A percentile compares a stretch with the other conserved stretches of the same genome.
Conservation (phyloP, 2,329 filamentous ascomycete genomes). For the Calcarisporium arbuscula region DNA sequence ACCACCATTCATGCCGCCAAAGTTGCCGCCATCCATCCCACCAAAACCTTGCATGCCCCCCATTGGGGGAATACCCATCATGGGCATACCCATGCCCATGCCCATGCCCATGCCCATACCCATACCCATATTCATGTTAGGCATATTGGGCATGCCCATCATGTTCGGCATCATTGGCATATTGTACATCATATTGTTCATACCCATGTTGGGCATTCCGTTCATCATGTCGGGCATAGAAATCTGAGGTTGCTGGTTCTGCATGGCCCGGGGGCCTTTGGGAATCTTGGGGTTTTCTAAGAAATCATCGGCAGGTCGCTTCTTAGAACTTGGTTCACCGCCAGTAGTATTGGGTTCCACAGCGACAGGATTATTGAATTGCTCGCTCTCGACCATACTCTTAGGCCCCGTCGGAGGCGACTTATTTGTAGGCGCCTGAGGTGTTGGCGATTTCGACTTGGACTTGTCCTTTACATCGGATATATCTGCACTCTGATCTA, state of each 20-base stretch:
- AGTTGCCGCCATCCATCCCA: background rate
- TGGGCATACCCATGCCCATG: constrained; percentile 28
- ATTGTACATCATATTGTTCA: constrained; percentile 31
- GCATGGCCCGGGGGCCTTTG: constrained; percentile 61
- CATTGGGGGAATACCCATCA: constrained; percentile 21
- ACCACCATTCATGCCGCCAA: constrained; percentile 14
- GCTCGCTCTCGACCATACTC: constrained; percentile 13
- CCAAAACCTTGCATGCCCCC: constrained; percentile 18
- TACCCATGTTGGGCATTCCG: constrained; percentile 31
- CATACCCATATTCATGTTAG: constrained; percentile 30
- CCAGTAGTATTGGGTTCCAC: no score
- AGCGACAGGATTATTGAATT: no score
- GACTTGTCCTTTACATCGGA: constrained; percentile 24
- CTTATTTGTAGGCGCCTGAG: constrained; percentile 14
- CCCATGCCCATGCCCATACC: constrained; percentile 27
- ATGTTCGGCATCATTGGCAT: constrained; percentile 32
- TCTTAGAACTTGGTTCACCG: no score
- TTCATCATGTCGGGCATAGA: constrained; percentile 41
- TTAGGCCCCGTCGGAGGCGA: constrained; percentile 24
- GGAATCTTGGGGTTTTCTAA: constrained; percentile 59
- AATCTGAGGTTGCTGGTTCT: constrained; percentile 43
- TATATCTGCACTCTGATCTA: constrained; percentile 13
- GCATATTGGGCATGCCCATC: constrained; percentile 34
- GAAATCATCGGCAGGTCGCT: constrained; percentile 73
- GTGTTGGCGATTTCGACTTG: constrained; percentile 28